These are phyloP conservation scores for Soucietia sequanensis DNA, from an alignment of 805 yeast genomes.

Conservation along the genomic window DNA sequence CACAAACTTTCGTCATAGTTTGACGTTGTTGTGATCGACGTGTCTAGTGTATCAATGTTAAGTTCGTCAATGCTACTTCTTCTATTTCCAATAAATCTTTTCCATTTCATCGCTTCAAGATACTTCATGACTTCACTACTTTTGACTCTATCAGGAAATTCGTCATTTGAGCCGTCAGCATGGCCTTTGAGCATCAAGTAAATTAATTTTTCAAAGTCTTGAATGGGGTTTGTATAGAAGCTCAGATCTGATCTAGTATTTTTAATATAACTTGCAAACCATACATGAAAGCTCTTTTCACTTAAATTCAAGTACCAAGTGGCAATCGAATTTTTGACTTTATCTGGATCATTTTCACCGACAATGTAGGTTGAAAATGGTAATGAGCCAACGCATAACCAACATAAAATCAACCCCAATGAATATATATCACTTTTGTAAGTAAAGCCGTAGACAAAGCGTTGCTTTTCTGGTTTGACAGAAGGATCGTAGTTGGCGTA, in stretches of 20 bases:
- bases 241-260: neutral
- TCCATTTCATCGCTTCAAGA: conserved; percentile 22
- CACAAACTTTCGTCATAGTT: conserved; percentile 6
- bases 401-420: conserved; percentile 78
- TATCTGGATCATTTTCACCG: conserved; percentile 27
- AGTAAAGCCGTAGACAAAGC: conserved; percentile 53
- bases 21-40: conserved; percentile 1
- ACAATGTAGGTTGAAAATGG: conserved; percentile 46
- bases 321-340: conserved; percentile 22
- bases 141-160: conserved; percentile 4
- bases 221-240: conserved; percentile 1
- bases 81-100: conserved; percentile 7
- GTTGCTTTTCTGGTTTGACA: conserved; percentile 30
- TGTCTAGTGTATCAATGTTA: neutral
- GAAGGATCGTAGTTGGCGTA: conserved; percentile 17
- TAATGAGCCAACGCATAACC: conserved; percentile 64
- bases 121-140: conserved; percentile 16
- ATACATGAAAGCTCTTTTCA: conserved; percentile 16
- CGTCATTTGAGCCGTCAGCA: conserved; percentile 3
- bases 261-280: conserved; percentile 19
- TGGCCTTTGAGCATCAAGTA: conserved; percentile 33
- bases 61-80: neutral
- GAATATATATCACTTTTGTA: conserved; percentile 79
- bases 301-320: conserved; percentile 28
- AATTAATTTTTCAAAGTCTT: conserved; percentile 19